Evolutionary conservation across 805 yeast genomes (phyloP).

Genomic region (Komagataella mondaviorum): DNA sequence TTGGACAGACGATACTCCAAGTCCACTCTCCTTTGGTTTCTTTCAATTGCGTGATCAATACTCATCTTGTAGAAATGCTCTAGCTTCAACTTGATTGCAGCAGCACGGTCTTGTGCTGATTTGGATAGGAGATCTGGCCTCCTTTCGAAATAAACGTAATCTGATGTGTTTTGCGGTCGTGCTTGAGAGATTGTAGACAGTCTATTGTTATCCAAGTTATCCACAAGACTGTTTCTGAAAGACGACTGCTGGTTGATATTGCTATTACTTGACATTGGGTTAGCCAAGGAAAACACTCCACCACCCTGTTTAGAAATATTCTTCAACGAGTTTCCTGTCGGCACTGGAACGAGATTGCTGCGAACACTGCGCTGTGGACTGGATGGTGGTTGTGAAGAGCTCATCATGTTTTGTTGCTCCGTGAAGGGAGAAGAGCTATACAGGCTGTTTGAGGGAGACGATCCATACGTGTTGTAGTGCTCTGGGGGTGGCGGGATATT

Average conservation of each 20-base stretch:
- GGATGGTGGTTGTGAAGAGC: slow-evolving; percentile 15
- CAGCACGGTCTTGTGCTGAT: slow-evolving; percentile 67
- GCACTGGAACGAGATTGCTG: slow-evolving; percentile 16
- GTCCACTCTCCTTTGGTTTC: slow-evolving; percentile 84
- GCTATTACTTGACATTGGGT: not conserved
- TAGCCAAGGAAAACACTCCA: not conserved
- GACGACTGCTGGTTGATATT: not conserved
- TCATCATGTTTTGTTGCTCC: slow-evolving; percentile 4
- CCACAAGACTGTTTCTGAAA: not conserved
- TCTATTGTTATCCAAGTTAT: not conserved
- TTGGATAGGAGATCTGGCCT: slow-evolving; percentile 73
- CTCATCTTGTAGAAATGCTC: slow-evolving; percentile 81
- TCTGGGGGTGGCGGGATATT: slow-evolving; percentile 6
- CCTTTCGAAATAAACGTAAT: slow-evolving; percentile 64
- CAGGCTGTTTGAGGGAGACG: slow-evolving; percentile 4
- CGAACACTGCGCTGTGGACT: slow-evolving; percentile 20
- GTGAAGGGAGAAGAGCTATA: slow-evolving; percentile 3
- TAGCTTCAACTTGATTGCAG: slow-evolving; percentile 67
- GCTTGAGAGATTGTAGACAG: not conserved
- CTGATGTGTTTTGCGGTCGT: slow-evolving; percentile 10
- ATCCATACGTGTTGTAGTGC: slow-evolving; percentile 1
- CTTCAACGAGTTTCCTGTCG: slow-evolving; percentile 3
- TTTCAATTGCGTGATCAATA: slow-evolving; percentile 84
- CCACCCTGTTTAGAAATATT: not conserved
- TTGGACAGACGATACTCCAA: slow-evolving; percentile 59